phyloP scores from a whole-genome alignment of 2,329 filamentous ascomycete genomes.

The Colletotrichum sublineola region DNA sequence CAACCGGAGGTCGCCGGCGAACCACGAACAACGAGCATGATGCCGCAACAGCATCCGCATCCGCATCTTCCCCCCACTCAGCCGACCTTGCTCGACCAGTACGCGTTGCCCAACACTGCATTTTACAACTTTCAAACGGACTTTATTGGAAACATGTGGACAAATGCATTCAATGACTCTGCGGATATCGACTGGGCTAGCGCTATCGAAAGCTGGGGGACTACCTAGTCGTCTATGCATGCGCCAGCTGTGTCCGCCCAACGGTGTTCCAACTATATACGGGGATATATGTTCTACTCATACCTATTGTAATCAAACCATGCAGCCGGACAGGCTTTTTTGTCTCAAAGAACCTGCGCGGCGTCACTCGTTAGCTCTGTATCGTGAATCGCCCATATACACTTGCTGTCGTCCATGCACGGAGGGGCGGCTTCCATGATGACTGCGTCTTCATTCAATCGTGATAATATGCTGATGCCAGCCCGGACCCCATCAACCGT shows the following conservation, averaged over 20 bases:
- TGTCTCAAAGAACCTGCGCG: not conserved
- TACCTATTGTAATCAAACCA: not conserved
- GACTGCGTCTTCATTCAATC: not conserved
- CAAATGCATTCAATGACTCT: slow-evolving; percentile 32
- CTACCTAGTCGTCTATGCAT: not conserved
- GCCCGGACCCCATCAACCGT: slow-evolving; percentile 32
- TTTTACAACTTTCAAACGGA: slow-evolving; percentile 29
- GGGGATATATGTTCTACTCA: not conserved
- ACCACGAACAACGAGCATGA: not conserved
- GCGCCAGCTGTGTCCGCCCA: not conserved
- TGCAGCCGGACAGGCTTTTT: not conserved
- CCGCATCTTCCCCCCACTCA: not conserved
- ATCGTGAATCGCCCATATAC: not conserved
- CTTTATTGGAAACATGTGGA: slow-evolving; percentile 32
- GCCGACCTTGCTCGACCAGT: slow-evolving; percentile 16
- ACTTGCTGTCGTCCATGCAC: not conserved
- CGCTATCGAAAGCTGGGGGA: slow-evolving; percentile 24
- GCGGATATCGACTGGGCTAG: slow-evolving; percentile 30
- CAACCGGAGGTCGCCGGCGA: slow-evolving; percentile 1
- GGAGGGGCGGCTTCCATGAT: not conserved
- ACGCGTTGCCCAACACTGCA: slow-evolving; percentile 20
- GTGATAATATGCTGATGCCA: slow-evolving; percentile 20
- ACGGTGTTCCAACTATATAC: not conserved
- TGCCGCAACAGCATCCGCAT: slow-evolving; percentile 7
- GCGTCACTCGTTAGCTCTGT: not conserved